A percentile compares a stretch with the other conserved stretches of the same genome.
Conservation (phyloP, 1,284 basidiomycete genomes). For the Phenoliferia sp. region DNA sequence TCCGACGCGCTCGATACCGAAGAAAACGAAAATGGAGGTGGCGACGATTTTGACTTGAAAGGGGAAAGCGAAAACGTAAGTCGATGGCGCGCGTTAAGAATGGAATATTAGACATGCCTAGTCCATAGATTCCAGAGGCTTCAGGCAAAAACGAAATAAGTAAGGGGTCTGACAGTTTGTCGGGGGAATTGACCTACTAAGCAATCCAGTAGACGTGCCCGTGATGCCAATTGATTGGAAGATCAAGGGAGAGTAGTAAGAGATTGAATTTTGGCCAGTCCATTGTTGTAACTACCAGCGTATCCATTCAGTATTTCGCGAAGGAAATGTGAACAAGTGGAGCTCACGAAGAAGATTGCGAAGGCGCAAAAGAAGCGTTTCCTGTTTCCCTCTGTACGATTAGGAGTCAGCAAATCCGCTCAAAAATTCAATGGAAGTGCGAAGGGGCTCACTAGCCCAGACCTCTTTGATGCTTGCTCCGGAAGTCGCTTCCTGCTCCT, state of each 20-base stretch:
- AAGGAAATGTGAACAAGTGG: not conserved
- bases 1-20: not conserved
- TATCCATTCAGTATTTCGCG: not conserved
- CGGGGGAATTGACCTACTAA: not conserved
- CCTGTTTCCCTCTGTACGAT: not conserved
- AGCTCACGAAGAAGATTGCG: not conserved
- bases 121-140: not conserved
- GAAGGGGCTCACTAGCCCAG: not conserved
- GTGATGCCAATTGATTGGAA: not conserved
- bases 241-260: not conserved
- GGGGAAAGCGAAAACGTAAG: too few relatives aligned
- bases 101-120: too few relatives aligned
- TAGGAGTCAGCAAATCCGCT: not conserved
- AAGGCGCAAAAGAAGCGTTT: not conserved
- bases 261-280: not conserved
- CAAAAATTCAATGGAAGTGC: not conserved
- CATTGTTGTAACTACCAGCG: not conserved
- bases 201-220: not conserved
- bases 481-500: not conserved
- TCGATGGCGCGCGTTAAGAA: too few relatives aligned
- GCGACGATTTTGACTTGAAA: slow-evolving; percentile 2
- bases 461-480: not conserved
- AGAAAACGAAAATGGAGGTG: not conserved
- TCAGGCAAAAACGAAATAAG: not conserved
- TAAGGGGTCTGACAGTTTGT: not conserved